Conservation (phyloP, 176 grass and related monocot genomes). For the Avena insularis region DNA sequence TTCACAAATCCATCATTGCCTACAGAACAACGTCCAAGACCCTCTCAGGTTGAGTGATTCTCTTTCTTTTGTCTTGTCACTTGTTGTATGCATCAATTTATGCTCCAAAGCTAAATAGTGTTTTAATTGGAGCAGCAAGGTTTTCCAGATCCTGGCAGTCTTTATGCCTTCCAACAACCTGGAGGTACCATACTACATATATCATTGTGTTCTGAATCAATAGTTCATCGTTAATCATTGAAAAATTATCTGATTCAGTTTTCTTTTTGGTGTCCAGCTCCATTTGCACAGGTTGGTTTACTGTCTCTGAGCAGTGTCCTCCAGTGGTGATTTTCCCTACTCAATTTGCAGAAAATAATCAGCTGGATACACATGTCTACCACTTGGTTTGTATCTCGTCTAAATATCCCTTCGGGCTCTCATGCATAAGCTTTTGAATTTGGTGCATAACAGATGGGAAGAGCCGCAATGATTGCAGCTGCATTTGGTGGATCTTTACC, state of each 20-base stretch:
- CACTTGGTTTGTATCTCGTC: constrained; percentile 7
- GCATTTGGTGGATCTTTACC: constrained; percentile 83
- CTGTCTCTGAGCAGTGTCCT: constrained; percentile 12
- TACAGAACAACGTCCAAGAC: constrained; percentile 77
- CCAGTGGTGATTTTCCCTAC: constrained; percentile 9
- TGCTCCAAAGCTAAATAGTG: constrained; percentile 18
- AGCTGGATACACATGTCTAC: constrained; percentile 17
- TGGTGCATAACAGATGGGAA: constrained; percentile 68
- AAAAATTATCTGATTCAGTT: constrained; percentile 22
- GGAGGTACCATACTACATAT: constrained; percentile 50
- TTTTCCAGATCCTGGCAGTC: constrained; percentile 72
- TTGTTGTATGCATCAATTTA: constrained; percentile 32
- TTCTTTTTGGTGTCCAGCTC: constrained; percentile 53
- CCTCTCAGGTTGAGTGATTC: constrained; percentile 65
- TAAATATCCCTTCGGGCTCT: constrained; percentile 7
- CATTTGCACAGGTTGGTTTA: constrained; percentile 73
- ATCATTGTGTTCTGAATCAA: constrained; percentile 14
- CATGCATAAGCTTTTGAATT: constrained; percentile 38
- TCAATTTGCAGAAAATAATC: constrained; percentile 16
- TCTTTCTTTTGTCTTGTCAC: not conserved
- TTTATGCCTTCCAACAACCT: constrained; percentile 75
- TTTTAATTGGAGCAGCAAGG: constrained; percentile 54
- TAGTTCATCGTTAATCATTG: constrained; percentile 19
- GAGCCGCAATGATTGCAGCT: constrained; percentile 73
- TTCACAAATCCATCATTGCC: constrained; percentile 96